Conservation (phyloP, 2,329 filamentous ascomycete genomes). For the Magnaporthales sp. region DNA sequence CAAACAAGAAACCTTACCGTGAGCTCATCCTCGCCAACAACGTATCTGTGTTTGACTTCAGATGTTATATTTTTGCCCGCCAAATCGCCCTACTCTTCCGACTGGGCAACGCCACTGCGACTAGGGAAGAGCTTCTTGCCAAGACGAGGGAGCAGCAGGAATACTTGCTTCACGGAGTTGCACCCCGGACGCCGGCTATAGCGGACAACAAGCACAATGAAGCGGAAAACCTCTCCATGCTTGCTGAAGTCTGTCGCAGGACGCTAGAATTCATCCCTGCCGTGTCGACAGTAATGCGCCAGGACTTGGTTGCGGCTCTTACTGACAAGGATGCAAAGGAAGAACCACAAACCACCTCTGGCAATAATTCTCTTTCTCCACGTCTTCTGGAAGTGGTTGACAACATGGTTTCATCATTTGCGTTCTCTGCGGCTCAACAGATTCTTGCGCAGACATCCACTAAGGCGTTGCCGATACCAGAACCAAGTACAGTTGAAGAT, state of each 20-base stretch:
- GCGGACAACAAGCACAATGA: constrained; percentile 45
- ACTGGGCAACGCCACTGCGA: constrained; percentile 65
- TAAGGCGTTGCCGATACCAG: constrained; percentile 56
- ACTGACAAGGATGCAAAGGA: constrained; percentile 20
- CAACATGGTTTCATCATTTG: constrained; percentile 70
- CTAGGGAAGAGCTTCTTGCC: constrained; percentile 51
- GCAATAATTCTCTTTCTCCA: constrained; percentile 21
- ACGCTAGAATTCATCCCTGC: constrained; percentile 78
- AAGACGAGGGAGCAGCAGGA: constrained; percentile 56
- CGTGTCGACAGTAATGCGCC: constrained; percentile 69
- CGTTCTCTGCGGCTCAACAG: constrained; percentile 67
- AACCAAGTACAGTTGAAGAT: constrained; percentile 36
- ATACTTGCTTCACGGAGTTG: constrained; percentile 46
- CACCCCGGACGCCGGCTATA: constrained; percentile 32
- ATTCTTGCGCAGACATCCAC: constrained; percentile 68
- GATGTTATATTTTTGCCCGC: constrained; percentile 85
- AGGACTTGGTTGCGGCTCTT: constrained; percentile 60
- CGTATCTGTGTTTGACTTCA: constrained; percentile 92
- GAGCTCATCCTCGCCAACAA: constrained; percentile 90
- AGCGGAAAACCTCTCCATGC: constrained; percentile 63
- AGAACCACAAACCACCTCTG: constrained; percentile 9
- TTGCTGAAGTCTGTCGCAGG: constrained; percentile 81
- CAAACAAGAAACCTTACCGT: constrained; percentile 71
- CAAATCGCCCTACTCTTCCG: constrained; percentile 77
- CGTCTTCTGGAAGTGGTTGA: constrained; percentile 50